Percentiles rank a stretch among this genome's conserved stretches.
phyloP scores from a whole-genome alignment of 2,329 filamentous ascomycete genomes.

The Orbilia ellipsospora region DNA sequence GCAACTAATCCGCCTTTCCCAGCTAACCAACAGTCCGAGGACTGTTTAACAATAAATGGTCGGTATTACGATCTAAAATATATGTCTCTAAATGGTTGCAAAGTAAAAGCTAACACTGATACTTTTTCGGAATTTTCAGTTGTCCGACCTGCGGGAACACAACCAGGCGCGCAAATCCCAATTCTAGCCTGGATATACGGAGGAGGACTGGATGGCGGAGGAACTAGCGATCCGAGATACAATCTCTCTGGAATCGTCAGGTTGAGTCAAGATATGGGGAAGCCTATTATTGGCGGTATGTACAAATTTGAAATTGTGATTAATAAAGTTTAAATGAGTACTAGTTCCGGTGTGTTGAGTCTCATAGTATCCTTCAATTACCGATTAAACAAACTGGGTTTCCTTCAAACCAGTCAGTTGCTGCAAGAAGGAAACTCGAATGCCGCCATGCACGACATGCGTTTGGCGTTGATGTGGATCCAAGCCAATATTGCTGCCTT shows the following conservation, averaged over 20 bases:
- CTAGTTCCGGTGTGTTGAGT: not conserved
- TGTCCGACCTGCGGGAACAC: constrained; percentile 56
- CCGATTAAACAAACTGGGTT: constrained; percentile 67
- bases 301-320: not conserved
- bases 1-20: not conserved
- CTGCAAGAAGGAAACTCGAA: constrained; percentile 67
- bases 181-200: constrained; percentile 61
- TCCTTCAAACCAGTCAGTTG: constrained; percentile 65
- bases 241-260: constrained; percentile 72
- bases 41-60: constrained; percentile 60
- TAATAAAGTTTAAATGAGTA: not conserved
- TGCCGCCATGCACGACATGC: constrained; percentile 73
- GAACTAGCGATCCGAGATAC: constrained; percentile 69
- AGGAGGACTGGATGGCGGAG: constrained; percentile 65
- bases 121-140: too few species aligned
- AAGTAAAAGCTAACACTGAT: too few species aligned
- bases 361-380: constrained; percentile 67
- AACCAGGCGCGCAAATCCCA: constrained; percentile 55
- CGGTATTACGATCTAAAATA: not conserved
- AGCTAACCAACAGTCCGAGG: constrained; percentile 38
- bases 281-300: constrained; percentile 66
- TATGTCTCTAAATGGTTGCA: too few species aligned
- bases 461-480: constrained; percentile 71
- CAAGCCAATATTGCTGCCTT: constrained; percentile 70
- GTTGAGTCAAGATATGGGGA: constrained; percentile 66